A percentile compares a stretch with the other conserved stretches of the same genome.
Evolutionary conservation across 2,329 filamentous ascomycete species (phyloP).

Genomic region (Rhynchosporium graminicola): DNA sequence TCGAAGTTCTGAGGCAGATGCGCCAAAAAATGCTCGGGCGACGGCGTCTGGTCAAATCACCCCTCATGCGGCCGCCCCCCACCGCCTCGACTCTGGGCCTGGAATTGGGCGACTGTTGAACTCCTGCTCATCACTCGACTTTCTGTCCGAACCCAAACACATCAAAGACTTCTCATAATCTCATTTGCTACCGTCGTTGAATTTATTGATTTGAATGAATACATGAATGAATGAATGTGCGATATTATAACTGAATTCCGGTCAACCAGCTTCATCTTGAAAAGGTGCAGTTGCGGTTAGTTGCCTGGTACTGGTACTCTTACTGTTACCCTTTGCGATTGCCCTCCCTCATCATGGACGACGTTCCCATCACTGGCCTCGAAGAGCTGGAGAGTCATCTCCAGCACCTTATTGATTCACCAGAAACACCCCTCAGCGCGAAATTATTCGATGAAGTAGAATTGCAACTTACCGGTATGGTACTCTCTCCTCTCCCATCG

Average conservation of each 20-base stretch:
- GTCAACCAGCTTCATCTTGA: neutral
- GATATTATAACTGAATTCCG: neutral
- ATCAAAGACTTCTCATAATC: neutral
- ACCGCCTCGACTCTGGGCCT: neutral
- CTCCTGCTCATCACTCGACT: too few species aligned
- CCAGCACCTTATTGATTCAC: constrained; percentile 49
- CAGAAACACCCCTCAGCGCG: constrained; percentile 46
- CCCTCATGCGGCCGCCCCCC: neutral
- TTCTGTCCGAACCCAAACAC: too few species aligned
- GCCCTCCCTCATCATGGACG: constrained; percentile 38
- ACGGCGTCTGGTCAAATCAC: too few species aligned
- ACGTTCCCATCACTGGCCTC: constrained; percentile 52
- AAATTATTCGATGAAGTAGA: constrained; percentile 61
- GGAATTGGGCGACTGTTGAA: neutral
- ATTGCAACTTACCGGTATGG: constrained; percentile 56
- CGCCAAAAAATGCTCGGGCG: too few species aligned
- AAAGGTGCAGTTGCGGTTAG: neutral
- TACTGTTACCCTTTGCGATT: neutral
- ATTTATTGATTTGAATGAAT: too few species aligned
- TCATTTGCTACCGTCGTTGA: neutral
- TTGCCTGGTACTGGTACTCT: too few species aligned
- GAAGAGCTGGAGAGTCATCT: constrained; percentile 57
- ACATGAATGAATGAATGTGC: too few species aligned
- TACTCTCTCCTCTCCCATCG: neutral
- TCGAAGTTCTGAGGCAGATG: too few species aligned